Percentiles rank a stretch among this genome's conserved stretches.
phyloP scores from a whole-genome alignment of 73 alveolate genomes.

The Paramecium sexaurelia region DNA sequence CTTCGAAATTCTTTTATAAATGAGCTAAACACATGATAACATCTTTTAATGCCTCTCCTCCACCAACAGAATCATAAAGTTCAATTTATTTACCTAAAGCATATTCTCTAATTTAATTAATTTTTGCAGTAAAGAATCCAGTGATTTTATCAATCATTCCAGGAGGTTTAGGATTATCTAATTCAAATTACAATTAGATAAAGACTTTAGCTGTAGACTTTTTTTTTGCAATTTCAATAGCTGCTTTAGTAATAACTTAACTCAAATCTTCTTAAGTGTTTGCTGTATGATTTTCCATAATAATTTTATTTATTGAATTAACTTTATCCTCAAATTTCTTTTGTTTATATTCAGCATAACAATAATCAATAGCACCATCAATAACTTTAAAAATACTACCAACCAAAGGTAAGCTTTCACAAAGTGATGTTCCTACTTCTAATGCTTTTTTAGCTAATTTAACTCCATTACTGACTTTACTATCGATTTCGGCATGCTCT shows the following conservation, averaged over 20 bases:
- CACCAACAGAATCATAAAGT: conserved; percentile 17
- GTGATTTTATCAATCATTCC: background rate
- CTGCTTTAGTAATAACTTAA: background rate
- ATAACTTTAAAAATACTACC: background rate
- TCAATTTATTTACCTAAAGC: background rate
- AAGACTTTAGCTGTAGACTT: background rate
- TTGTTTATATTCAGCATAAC: background rate
- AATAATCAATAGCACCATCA: background rate
- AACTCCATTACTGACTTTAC: background rate
- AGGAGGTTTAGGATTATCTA: background rate
- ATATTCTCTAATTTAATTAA: background rate
- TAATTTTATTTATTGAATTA: background rate
- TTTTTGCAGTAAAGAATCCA: background rate
- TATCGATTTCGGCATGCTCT: background rate
- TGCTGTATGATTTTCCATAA: conserved; percentile 31
- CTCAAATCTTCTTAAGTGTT: background rate
- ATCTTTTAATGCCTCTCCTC: conserved; percentile 23
- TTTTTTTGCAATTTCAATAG: background rate
- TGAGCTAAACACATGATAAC: background rate
- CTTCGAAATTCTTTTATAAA: background rate
- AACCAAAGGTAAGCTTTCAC: background rate
- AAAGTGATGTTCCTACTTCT: background rate
- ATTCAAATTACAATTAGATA: background rate
- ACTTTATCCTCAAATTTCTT: conserved; percentile 35
- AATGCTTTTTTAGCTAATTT: background rate